A percentile compares a stretch with the other conserved stretches of the same genome.
phyloP scores from a whole-genome alignment of 306 rosid species.

The Glycyrrhiza uralensis region DNA sequence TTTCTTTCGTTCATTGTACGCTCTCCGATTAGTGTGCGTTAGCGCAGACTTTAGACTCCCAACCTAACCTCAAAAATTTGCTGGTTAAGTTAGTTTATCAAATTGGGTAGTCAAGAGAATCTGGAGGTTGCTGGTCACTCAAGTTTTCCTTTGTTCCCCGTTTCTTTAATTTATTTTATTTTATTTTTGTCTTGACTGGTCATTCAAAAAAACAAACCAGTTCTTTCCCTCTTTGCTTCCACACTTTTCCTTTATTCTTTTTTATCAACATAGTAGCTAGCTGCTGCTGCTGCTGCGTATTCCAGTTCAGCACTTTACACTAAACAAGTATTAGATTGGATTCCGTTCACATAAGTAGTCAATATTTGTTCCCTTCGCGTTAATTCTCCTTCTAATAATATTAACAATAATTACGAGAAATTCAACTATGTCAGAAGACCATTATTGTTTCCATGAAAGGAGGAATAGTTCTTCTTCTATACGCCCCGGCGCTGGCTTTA shows the following conservation, averaged over 20 bases:
- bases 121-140: background rate
- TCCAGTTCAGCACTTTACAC: background rate
- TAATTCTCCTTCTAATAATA: background rate
- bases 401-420: background rate
- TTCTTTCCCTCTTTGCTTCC: background rate
- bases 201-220: background rate
- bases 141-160: background rate
- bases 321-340: conserved; percentile 3
- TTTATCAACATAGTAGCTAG: background rate
- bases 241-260: background rate
- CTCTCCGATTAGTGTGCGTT: background rate
- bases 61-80: background rate
- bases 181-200: background rate
- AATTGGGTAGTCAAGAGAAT: conserved; percentile 14
- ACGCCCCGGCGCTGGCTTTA: background rate
- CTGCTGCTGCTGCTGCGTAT: background rate
- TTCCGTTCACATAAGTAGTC: background rate
- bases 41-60: background rate
- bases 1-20: background rate
- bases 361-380: background rate
- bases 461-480: background rate
- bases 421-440: conserved; percentile 24
- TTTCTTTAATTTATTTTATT: background rate
- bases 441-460: background rate
- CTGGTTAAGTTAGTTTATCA: conserved; percentile 44